Base-by-base conservation (phyloP, 2,329 filamentous ascomycete species). In the Aspergillus niger region DNA sequence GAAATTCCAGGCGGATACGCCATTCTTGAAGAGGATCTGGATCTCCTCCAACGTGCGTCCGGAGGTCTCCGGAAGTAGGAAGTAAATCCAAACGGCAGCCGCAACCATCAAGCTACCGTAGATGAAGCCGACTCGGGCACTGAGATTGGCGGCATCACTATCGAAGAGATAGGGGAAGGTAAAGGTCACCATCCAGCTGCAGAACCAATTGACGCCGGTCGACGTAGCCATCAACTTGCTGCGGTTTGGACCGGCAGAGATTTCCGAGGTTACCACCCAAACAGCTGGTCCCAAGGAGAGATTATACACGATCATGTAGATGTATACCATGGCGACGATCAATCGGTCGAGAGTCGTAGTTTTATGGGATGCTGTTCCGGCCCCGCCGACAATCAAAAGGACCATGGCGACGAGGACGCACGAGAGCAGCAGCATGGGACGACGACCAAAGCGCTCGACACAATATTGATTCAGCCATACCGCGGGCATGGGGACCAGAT, bases 11-110 rank as follows among this genome's bases (percentile, higher is more conserved):
- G 61, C 55, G 8, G 68, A 60, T 0, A 72, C 65, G 8, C 58
- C n/a, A 38, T 66, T 63, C 36, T 61, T 56, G 56, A 71, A 73
- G 67, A 73, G 71, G 11, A 68, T 63, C 51, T 73, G 69, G 28
- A 64, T 77, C 79, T 73, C 69, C 7, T 67, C 65, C 44, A 68
- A 68, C 0, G 70, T 71, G 15, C 69, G 62, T 6, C 68, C 70
- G 26, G 69, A 64, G 8, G 69, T 63, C 56, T 72, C 71, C 3
- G 70, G 70, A 10, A 72, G 48, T 38, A 69, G 67, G 28, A 68
- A 68, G 50, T 64, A 72, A 20, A 61, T 57, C 67, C 68, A 69
- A 8, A 67, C 50, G 1, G 66, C 61, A 17, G 60, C 69, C 2
- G 67, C 52, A 6, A 65, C 39, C 28, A 63, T 65, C n/a, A 67